Evolutionary conservation across 2,329 filamentous ascomycete genomes (phyloP), one percentile per base, ranked within the genome.

Genomic region (Bipolaris gigantea): DNA sequence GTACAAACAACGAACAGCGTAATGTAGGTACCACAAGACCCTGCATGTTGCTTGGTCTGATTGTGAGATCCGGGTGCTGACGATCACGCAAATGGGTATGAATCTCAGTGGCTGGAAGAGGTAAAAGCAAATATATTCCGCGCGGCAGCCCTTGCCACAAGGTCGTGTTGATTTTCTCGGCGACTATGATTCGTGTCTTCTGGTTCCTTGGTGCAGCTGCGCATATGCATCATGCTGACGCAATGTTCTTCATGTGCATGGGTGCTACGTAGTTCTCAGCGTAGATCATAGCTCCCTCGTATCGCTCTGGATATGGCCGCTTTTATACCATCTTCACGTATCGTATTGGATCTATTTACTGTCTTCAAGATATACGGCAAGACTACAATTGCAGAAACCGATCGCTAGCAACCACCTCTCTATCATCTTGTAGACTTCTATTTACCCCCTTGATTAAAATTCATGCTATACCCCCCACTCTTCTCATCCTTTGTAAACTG

Each of bases 381-480:
- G 16, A 42, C 30, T 42, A 18, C 9, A 30, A 2, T 4, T 42
- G 8, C 23, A 30, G n/a, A 33, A 43, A 5, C 5, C 8, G 33
- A 13, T 2, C 23, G 11, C 3, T n/a, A 4, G 16, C 4, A 35
- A 5, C 18, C 1, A 5, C 23, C 25, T 7, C 2, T 16, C 10
- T 1, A n/a, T 18, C 8, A 2, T 4, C 3, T 21, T 7, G n/a
- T 27, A 18, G 8, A 5, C n/a, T 8, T 15, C 38, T 30, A 50
- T 36, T 48, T 57, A 16, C 47, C 48, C n/a, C 55, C 61, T 65
- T 84, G 81, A 38, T 83, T 80, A 67, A 97, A 96, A 63, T 92
- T 93, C 87, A 99, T 89, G 75, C 89, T 96, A 76, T 97, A 97
- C 0, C 92, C 92, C 1, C 94, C 94, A 1, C 87, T 89, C 59